Base-by-base conservation (phyloP, 306 rosid species). In the Cucumis cinereus region DNA sequence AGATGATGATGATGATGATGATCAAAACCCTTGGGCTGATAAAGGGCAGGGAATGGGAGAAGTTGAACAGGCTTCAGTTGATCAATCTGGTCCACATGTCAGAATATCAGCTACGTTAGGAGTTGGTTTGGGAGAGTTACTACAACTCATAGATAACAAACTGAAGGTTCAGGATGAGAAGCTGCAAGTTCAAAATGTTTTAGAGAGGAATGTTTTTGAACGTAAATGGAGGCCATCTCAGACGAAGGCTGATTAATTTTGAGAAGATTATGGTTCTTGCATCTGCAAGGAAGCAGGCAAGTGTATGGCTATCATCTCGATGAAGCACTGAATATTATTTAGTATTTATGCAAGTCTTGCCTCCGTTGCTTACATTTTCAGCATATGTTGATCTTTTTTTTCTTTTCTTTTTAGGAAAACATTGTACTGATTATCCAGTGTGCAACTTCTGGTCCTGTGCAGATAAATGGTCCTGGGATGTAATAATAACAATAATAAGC, bases 141-240 rank as follows among this genome's bases (percentile, higher is more conserved):
- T 95, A 66, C 88, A 82, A 78, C 81, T 92, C 58, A 85, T 95
- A 23, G 93, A 95, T 58, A 80, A 89, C 83, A 92, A 85, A 82
- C 89, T 95, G 26, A 76, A 78, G 76, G 77, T 73, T 28, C 90
- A 85, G 60, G 87, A 88, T 57, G 82, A 89, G 82, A 83, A 85
- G 81, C 56, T 64, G 74, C 86, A 84, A 85, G 52, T 76, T 17
- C 53, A 78, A 43, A 74, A 86, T 58, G 87, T 85, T 60, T 85
- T 82, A 8, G 86, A 87, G 88, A 84, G 80, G 74, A 86, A 72
- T 66, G 13, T 78, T 59, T 86, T 84, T 76, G 81, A 85, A 57
- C 77, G 86, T 77, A 95, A 95, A 83, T 95, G 97, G 98, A 88
- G 98, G 77, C 93, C 98, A 4, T 83, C 93, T 53, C 92, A 70